A percentile compares a stretch with the other conserved stretches of the same genome.
Conservation (phyloP, 306 rosid genomes). For the Cyclanthera cordifolia region DNA sequence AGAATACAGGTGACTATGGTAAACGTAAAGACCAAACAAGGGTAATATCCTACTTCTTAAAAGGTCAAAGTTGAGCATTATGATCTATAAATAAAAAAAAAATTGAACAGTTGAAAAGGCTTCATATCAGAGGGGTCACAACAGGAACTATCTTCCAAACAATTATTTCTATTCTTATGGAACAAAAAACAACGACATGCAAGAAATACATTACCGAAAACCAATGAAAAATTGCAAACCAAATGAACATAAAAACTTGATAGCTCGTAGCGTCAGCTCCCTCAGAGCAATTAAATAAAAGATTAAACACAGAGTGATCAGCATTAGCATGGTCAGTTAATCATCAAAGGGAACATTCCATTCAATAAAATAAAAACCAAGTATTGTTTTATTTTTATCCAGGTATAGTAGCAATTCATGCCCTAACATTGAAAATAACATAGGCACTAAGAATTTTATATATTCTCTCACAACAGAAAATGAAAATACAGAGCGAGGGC, state of each 20-base stretch:
- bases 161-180: neutral
- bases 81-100: neutral
- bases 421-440: too few species aligned
- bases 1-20: neutral
- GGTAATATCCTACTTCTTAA: too few species aligned
- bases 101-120: too few species aligned
- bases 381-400: too few species aligned
- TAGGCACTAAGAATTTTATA: too few species aligned
- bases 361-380: neutral
- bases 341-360: slow-evolving; percentile 16
- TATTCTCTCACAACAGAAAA: too few species aligned
- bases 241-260: neutral
- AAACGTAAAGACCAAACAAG: too few species aligned
- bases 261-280: slow-evolving; percentile 20
- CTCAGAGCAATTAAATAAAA: slow-evolving; percentile 24
- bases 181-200: neutral
- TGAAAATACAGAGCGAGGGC: too few species aligned
- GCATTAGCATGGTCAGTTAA: slow-evolving; percentile 50
- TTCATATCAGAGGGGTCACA: too few species aligned
- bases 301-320: slow-evolving; percentile 33
- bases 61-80: neutral
- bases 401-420: too few species aligned
- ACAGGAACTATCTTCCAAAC: too few species aligned
- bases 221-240: neutral
- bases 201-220: neutral